Base-by-base conservation (phyloP, 768 basidiomycete genomes). In the Mycena rosella region DNA sequence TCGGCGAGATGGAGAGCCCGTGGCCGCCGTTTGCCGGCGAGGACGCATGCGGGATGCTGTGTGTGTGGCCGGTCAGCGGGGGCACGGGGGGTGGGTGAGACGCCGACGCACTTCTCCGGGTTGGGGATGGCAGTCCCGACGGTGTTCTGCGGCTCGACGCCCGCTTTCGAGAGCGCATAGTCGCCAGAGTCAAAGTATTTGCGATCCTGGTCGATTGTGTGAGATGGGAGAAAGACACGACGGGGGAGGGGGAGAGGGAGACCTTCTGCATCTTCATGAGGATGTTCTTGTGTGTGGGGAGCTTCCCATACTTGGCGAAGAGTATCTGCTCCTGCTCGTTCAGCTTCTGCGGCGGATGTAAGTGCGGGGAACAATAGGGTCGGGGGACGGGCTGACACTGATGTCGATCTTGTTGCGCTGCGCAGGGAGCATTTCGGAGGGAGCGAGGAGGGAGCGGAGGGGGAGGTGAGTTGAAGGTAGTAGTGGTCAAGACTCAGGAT, bases 151-250 rank as follows among this genome's bases (percentile, higher is more conserved):
- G 94, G 91, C n/a, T 91, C 86, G 52, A 92, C 91, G 29, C 98
- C 93, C 3, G 98, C 98, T 80, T 99, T 98, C 56, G 95, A 96
- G 72, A 99, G 85, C 32, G 96, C 96, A 76, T 99, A 99, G 79
- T 99, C 98, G 64, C 98, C 98, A 62, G 97, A 99, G 82, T 99
- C 98, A 79, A 99, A 99, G 83, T 96, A 99, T 81, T 99, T 99
- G 75, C 98, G 94, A 77, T 99, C 97, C 96, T 98, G 73, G 40
- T 58, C 63, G 74, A 56, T 68, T 24, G 69, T 69, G 63, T 60
- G 40, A 71, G 54, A 47, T 61, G 40, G 61, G 68, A 18, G 56
- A 68, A 51, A 61, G 29, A 40, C 58, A 18, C 9, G 38, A 40
- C 20, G 3, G 20, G 26, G 63, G 60, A 68, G 42, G 62, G 36